Percentiles rank a stretch among this genome's conserved stretches.
phyloP scores from a whole-genome alignment of 257 asterid species.

The Cordia subcordata region DNA sequence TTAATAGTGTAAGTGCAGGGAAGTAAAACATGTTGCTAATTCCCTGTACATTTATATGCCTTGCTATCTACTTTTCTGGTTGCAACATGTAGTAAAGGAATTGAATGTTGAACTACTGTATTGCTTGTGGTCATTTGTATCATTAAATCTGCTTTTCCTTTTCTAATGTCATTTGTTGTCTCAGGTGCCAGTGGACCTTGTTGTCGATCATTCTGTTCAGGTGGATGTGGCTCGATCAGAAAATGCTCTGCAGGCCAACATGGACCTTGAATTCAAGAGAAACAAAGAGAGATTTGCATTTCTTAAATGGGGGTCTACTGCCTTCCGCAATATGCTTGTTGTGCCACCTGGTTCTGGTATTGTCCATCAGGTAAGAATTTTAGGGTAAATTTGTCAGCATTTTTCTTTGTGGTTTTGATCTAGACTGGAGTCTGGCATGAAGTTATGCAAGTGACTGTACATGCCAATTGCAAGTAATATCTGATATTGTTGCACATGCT shows the following conservation, averaged over 20 bases:
- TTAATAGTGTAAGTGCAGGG: too few species aligned
- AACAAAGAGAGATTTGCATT: constrained; percentile 88
- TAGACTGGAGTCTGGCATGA: not conserved
- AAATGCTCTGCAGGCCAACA: constrained; percentile 87
- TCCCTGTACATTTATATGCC: too few species aligned
- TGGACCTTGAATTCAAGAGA: constrained; percentile 82
- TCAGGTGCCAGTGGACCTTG: constrained; percentile 95
- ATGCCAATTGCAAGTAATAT: too few species aligned
- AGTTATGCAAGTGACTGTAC: not conserved
- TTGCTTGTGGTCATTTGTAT: too few species aligned
- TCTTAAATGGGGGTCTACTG: constrained; percentile 89
- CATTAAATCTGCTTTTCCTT: too few species aligned
- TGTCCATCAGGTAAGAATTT: constrained; percentile 72
- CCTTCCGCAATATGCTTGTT: constrained; percentile 84
- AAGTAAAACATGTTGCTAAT: too few species aligned
- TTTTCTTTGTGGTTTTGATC: too few species aligned
- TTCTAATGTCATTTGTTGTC: constrained; percentile 7
- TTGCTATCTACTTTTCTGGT: too few species aligned
- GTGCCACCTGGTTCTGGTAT: constrained; percentile 98
- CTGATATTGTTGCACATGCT: not conserved
- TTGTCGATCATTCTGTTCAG: constrained; percentile 90
- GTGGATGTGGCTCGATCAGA: constrained; percentile 84
- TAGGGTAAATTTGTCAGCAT: not conserved
- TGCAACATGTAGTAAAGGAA: too few species aligned
- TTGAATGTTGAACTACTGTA: too few species aligned